A percentile compares a stretch with the other conserved stretches of the same genome.
phyloP scores from a whole-genome alignment of 352 stramenopile species.

The Globisporangium ultimum region DNA sequence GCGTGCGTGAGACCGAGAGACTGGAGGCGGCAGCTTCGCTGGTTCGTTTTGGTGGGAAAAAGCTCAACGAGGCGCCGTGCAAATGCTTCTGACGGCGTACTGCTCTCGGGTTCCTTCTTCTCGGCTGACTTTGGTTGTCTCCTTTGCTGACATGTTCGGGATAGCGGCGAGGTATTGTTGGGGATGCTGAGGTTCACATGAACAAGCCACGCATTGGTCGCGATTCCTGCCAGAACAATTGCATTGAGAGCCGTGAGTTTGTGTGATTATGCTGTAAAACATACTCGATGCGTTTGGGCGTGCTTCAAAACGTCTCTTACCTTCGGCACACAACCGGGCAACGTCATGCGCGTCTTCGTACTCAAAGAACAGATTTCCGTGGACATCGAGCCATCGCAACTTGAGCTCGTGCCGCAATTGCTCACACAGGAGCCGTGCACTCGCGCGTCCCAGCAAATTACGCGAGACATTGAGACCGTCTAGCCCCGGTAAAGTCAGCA shows the following conservation, averaged over 20 bases:
- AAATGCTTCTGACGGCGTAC: slow-evolving; percentile 12
- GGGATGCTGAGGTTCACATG: slow-evolving; percentile 18
- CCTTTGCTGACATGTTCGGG: no score
- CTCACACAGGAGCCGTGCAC: slow-evolving; percentile 24
- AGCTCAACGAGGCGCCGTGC: slow-evolving; percentile 8
- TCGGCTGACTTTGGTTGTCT: no score
- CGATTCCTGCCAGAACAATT: slow-evolving; percentile 10
- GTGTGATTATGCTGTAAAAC: no score
- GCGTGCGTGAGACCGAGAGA: slow-evolving; percentile 18
- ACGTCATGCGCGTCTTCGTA: slow-evolving; percentile 29
- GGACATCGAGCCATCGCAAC: slow-evolving; percentile 26
- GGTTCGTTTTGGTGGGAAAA: background rate
- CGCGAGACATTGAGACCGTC: slow-evolving; percentile 28
- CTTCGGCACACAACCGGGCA: slow-evolving; percentile 5
- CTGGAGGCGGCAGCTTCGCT: background rate
- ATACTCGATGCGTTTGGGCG: no score
- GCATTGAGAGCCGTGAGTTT: background rate
- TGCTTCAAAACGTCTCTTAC: background rate
- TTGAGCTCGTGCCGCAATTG: slow-evolving; percentile 24
- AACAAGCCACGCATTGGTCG: slow-evolving; percentile 17
- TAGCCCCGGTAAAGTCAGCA: slow-evolving; percentile 27
- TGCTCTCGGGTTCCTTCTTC: background rate
- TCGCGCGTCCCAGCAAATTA: slow-evolving; percentile 31
- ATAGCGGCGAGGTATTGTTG: no score
- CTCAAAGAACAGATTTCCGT: slow-evolving; percentile 35